Base-by-base conservation (phyloP, 108 stramenopile species). In the Cylindrotheca fusiformis region DNA sequence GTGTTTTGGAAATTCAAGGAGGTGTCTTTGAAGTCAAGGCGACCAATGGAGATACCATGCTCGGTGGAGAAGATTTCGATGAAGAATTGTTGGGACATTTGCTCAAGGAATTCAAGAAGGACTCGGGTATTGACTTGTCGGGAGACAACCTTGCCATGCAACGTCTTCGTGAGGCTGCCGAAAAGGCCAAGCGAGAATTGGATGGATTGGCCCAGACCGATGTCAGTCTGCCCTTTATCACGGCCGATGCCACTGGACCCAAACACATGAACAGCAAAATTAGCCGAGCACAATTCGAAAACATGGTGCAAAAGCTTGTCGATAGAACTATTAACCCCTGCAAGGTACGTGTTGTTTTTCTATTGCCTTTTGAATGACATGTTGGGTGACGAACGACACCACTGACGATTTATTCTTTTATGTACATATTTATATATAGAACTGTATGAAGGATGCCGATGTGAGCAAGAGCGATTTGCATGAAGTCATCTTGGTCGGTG, bases 1-100 rank as follows among this genome's bases (percentile, higher is more conserved):
- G 95, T 48, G 96, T 99, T 49, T 80, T 99, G 31, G 98, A 99
- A 72, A 98, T 99, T 77, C 91, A 89, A 49, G 98, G 97, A 2
- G 99, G 99, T 41, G 99, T 99, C 45, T 99, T 99, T 65, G 99
- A 99, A 72, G 99, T 99, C 54, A 99, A 99, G 85, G 92, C 97
- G 4, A 99, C 99, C 66, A 99, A 99, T 72, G 99, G 99, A 30
- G 97, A 99, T 77, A 99, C 99, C 74, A 86, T 99, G 94, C 82
- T 99, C 41, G 99, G 99, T 23, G 99, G 99, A 58, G 99, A 99
- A 84, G 99, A 99, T 82, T 99, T 99, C 73, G 99, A 99, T 72
- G 97, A 99, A 77, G 74, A 74, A 56, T 72, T 99, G 19, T 76
- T 99, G 72, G 85, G 85, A 65, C 81, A 97, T 72, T 79, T 98